A percentile compares a stretch with the other conserved stretches of the same genome.
Evolutionary conservation across 208 protist genomes (phyloP).

Genomic region (Leishmania mexicana): DNA sequence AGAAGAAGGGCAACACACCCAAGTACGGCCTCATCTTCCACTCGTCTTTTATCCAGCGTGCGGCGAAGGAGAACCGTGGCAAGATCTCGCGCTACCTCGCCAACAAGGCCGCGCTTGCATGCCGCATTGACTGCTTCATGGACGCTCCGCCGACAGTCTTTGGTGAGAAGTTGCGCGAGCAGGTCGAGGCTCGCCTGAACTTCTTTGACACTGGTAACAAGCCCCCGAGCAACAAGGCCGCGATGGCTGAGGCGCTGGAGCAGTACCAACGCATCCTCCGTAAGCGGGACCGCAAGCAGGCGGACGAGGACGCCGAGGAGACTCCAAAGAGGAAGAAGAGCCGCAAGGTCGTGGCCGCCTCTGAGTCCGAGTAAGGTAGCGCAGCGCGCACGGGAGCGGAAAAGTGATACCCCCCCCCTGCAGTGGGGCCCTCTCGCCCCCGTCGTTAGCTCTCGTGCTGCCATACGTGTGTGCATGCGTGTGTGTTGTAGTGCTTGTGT

Average conservation of each 20-base stretch:
- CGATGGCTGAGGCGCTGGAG: conserved; percentile 96
- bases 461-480: not conserved
- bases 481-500: not conserved
- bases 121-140: conserved; percentile 98
- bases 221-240: conserved; percentile 94
- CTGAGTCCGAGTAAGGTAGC: conserved; percentile 58
- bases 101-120: conserved; percentile 98
- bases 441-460: not conserved
- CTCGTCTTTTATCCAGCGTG: conserved; percentile 97
- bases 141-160: conserved; percentile 91
- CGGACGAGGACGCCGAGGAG: conserved; percentile 22
- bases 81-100: conserved; percentile 98
- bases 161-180: conserved; percentile 95
- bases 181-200: conserved; percentile 98
- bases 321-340: conserved; percentile 64
- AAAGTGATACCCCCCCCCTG: not conserved
- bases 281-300: conserved; percentile 60
- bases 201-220: conserved; percentile 98
- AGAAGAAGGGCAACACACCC: conserved; percentile 98
- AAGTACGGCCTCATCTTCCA: conserved; percentile 99
- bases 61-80: conserved; percentile 97
- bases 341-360: conserved; percentile 53
- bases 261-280: conserved; percentile 83
- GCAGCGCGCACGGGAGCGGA: not conserved
- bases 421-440: not conserved